Evolutionary conservation across 148 eudicot species (phyloP), one percentile per base, ranked within the genome.

Genomic region (Fagopyrum tataricum): DNA sequence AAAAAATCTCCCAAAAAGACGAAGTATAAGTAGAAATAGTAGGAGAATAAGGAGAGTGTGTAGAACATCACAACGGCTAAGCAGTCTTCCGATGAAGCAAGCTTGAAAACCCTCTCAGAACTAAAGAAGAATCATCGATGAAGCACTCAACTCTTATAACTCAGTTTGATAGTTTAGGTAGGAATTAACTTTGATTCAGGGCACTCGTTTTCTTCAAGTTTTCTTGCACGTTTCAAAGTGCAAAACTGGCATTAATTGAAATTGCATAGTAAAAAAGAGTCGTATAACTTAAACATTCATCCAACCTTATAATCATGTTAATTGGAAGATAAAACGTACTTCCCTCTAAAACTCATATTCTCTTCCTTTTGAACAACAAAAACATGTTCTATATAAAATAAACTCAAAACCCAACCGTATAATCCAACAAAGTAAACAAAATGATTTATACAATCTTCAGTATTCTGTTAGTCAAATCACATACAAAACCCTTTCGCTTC

Each of bases 401-500:
- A 55, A 1, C 61, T 20, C 24, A 55, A 18, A 53, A 55, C 37
- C 2, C 37, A 49, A 8, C 55, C 24, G 61, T 55, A 55, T 55
- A 18, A 55, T 18, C 6, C 7, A 3, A 55, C 7, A 0, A 31
- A 31, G 37, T 31, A 31, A 31, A 31, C 12, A 55, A 55, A 11
- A 23, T 14, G 67, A 61, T 61, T 24, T 26, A 10, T 58, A 58
- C 64, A 58, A 58, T 58, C 37, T 9, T 23, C 10, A 2, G 4
- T 46, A 8, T 23, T 21, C 0, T 21, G 67, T 26, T 20, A 55
- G 2, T 26, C 21, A 0, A 26, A 4, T 61, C 67, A 61, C 14
- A 61, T 61, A 26, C 40, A 61, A 5, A 51, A 72, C 7, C 61
- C 59, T 5, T 72, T 72, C 7, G 59, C 61, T 72, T 72, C 74